Evolutionary conservation across 2,329 filamentous ascomycete genomes (phyloP).

Genomic region (Trichoderma sp.): DNA sequence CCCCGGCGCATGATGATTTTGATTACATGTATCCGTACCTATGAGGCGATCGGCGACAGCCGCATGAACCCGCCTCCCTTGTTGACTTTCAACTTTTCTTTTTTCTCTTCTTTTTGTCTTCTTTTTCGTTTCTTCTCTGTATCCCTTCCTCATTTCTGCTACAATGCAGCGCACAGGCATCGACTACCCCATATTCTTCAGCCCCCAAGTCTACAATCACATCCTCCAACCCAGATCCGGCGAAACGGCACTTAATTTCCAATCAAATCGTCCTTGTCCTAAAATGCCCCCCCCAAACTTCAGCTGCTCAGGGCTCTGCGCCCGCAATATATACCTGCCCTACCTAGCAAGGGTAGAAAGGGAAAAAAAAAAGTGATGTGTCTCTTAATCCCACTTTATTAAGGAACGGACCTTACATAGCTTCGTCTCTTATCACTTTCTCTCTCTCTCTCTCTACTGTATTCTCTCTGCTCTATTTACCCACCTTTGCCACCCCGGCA

Average conservation of each 20-base stretch:
- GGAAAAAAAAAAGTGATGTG: background rate
- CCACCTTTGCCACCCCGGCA: background rate
- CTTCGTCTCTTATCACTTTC: constrained; percentile 1
- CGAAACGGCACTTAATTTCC: background rate
- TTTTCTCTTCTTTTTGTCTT: background rate
- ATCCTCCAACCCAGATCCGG: background rate
- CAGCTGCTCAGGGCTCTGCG: constrained; percentile 14
- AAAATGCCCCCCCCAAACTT: background rate
- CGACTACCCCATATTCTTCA: background rate
- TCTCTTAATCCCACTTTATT: background rate
- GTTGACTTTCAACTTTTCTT: background rate
- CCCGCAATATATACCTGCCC: background rate
- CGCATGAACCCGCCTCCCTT: background rate
- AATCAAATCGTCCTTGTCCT: background rate
- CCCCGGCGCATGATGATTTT: background rate
- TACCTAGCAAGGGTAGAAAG: background rate
- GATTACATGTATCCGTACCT: too few species aligned
- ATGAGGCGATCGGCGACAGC: background rate
- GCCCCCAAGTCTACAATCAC: background rate
- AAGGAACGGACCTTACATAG: background rate
- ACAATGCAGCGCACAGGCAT: background rate
- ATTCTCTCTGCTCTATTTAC: background rate
- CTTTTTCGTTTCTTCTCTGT: background rate
- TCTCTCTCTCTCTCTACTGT: too few species aligned
- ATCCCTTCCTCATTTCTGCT: background rate